phyloP scores from a whole-genome alignment of 176 grass and related monocot species.

The Triticum dicoccoides region DNA sequence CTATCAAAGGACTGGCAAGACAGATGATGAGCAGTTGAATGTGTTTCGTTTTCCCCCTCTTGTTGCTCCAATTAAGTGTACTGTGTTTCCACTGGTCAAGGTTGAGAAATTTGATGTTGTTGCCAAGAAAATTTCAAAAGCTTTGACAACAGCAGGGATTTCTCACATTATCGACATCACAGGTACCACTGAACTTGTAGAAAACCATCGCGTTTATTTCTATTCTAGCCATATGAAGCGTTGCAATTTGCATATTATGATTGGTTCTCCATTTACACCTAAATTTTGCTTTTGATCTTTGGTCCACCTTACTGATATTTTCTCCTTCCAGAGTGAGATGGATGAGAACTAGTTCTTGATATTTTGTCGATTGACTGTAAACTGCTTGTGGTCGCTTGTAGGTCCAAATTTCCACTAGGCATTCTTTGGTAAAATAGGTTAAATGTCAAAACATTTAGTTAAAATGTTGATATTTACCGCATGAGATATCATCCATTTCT shows the following conservation, averaged over 20 bases:
- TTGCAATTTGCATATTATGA: neutral
- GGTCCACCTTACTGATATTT: neutral
- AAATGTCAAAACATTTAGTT: neutral
- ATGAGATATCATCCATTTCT: neutral
- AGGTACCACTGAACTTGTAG: slow-evolving; percentile 39
- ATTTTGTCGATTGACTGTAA: neutral
- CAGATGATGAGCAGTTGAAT: slow-evolving; percentile 81
- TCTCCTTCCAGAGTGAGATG: neutral
- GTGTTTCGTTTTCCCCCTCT: slow-evolving; percentile 78
- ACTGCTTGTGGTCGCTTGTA: neutral
- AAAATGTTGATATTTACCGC: neutral
- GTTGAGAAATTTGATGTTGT: slow-evolving; percentile 71
- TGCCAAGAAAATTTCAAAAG: slow-evolving; percentile 75
- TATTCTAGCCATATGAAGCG: neutral
- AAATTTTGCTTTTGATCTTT: neutral
- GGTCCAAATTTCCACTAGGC: neutral
- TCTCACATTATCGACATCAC: slow-evolving; percentile 88
- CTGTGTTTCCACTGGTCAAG: slow-evolving; percentile 82
- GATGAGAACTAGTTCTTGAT: neutral
- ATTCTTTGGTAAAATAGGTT: neutral
- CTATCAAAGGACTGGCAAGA: slow-evolving; percentile 65
- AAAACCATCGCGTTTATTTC: neutral
- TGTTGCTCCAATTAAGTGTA: slow-evolving; percentile 93
- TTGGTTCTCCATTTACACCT: neutral
- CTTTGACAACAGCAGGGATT: slow-evolving; percentile 68